phyloP scores from a whole-genome alignment of 371 early-diverging fungal species.

The Agmasoma carcini region DNA sequence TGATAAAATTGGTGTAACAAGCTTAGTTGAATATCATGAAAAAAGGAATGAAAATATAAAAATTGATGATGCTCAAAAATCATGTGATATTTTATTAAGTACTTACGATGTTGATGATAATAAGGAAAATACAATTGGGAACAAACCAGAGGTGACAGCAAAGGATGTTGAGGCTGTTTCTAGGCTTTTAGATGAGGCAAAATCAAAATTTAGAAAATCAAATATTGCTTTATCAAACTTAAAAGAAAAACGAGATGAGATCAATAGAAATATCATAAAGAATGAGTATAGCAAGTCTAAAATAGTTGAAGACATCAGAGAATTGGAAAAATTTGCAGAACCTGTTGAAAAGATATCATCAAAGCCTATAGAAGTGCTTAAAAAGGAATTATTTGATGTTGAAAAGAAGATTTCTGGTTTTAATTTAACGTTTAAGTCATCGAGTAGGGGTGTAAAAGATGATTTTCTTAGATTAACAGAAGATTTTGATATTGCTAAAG shows the following conservation, averaged over 20 bases:
- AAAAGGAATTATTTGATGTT: conserved; percentile 56
- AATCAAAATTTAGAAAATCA: conserved; percentile 4
- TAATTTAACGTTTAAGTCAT: not conserved
- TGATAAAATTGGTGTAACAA: conserved; percentile 1
- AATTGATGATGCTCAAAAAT: conserved; percentile 1
- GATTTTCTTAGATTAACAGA: conserved; percentile 12
- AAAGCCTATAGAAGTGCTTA: conserved; percentile 6
- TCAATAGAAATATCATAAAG: conserved; percentile 14
- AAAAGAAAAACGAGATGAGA: not conserved
- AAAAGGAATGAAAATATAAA: not conserved
- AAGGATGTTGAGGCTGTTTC: not conserved
- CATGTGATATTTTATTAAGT: too few relatives aligned
- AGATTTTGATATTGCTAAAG: conserved; percentile 36
- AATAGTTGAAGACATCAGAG: conserved; percentile 34
- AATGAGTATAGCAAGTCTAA: not conserved
- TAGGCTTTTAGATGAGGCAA: conserved; percentile 4
- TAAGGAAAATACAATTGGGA: not conserved
- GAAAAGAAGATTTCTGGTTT: conserved; percentile 46
- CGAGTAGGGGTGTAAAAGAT: not conserved
- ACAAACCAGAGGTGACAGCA: conserved; percentile 16
- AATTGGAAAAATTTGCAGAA: conserved; percentile 15
- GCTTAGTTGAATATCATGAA: not conserved
- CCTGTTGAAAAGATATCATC: conserved; percentile 5
- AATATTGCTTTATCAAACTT: conserved; percentile 1
- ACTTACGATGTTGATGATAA: not conserved